Evolutionary conservation across 208 protist species (phyloP).

Genomic region (Leishmania mexicana): DNA sequence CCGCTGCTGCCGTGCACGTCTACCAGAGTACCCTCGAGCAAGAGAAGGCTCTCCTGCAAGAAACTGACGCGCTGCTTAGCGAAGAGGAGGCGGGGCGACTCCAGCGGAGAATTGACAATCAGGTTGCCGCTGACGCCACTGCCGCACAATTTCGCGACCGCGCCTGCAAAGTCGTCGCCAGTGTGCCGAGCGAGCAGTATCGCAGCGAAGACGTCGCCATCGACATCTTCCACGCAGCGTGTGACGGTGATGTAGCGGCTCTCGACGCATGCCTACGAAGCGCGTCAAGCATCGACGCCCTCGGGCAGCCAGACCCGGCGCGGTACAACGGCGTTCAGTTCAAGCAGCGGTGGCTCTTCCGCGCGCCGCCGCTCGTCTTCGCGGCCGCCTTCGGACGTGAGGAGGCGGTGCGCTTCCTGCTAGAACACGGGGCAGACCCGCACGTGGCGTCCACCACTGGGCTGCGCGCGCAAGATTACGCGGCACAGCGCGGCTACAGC

Average conservation of each 20-base stretch:
- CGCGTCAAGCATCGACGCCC: slow-evolving; percentile 45
- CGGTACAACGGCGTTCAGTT: slow-evolving; percentile 72
- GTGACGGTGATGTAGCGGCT: slow-evolving; percentile 67
- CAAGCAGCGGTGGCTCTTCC: slow-evolving; percentile 72
- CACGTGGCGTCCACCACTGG: slow-evolving; percentile 54
- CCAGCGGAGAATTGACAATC: slow-evolving; percentile 9
- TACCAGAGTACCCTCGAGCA: slow-evolving; percentile 13
- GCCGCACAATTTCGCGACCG: slow-evolving; percentile 22
- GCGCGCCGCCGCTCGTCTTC: slow-evolving; percentile 73
- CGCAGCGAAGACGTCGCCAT: background rate
- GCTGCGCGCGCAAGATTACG: slow-evolving; percentile 71
- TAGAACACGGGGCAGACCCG: slow-evolving; percentile 58
- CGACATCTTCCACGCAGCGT: slow-evolving; percentile 79
- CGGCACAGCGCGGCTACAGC: slow-evolving; percentile 61
- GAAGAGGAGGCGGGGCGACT: slow-evolving; percentile 25
- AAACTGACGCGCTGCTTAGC: slow-evolving; percentile 20
- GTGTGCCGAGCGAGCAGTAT: background rate
- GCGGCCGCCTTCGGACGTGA: slow-evolving; percentile 80
- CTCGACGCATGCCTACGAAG: slow-evolving; percentile 35
- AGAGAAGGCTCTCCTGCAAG: slow-evolving; percentile 11
- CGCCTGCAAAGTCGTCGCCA: slow-evolving; percentile 25
- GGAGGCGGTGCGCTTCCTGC: slow-evolving; percentile 66
- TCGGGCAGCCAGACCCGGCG: slow-evolving; percentile 68
- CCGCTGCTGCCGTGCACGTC: slow-evolving; percentile 16
- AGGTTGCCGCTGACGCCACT: slow-evolving; percentile 17